Evolutionary conservation across 2,329 filamentous ascomycete genomes (phyloP).

Genomic region (Trichophyton verrucosum): DNA sequence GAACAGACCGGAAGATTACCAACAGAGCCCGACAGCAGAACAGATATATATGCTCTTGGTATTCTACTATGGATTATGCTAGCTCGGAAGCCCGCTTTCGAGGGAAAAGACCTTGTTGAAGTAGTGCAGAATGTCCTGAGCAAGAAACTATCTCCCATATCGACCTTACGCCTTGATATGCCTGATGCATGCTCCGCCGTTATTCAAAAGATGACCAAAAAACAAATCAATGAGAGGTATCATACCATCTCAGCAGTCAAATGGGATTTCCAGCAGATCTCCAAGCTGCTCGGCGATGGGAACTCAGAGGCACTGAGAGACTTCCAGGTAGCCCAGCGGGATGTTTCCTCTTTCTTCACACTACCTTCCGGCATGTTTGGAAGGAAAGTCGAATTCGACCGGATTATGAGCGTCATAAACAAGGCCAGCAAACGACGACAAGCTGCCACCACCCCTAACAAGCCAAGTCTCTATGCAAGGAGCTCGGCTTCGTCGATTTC

Average conservation of each 20-base stretch:
- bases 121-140: conserved; percentile 83
- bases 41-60: conserved; percentile 86
- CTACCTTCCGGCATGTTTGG: conserved; percentile 74
- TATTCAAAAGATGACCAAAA: conserved; percentile 85
- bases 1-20: conserved; percentile 91
- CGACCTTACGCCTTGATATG: conserved; percentile 65
- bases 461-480: conserved; percentile 29
- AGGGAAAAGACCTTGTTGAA: conserved; percentile 68
- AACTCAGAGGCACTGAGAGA: conserved; percentile 57
- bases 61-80: conserved; percentile 80
- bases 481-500: conserved; percentile 44
- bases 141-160: conserved; percentile 63
- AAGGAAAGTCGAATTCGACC: conserved; percentile 56
- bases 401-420: conserved; percentile 62
- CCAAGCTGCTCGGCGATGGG: conserved; percentile 61
- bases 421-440: conserved; percentile 57
- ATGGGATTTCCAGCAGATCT: conserved; percentile 62
- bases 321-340: conserved; percentile 67
- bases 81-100: conserved; percentile 67
- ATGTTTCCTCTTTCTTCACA: conserved; percentile 86
- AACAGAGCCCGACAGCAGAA: conserved; percentile 79
- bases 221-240: conserved; percentile 76
- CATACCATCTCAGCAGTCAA: conserved; percentile 79
- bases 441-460: conserved; percentile 22
- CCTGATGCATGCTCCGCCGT: conserved; percentile 71